phyloP scores from a whole-genome alignment of 495 filamentous ascomycete genomes.

The Lophium mytilinum region DNA sequence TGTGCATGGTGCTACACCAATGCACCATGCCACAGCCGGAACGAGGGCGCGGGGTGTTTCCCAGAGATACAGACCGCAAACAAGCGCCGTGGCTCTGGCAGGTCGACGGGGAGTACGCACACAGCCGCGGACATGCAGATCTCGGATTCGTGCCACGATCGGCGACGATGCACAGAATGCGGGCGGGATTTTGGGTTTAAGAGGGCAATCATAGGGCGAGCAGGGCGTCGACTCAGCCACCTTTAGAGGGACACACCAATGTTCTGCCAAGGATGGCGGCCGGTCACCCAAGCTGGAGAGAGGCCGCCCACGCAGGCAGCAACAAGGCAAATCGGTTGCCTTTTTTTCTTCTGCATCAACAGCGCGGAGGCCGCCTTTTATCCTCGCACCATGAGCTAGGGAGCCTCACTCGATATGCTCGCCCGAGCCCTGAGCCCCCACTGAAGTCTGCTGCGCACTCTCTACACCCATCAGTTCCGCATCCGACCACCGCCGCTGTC shows the following conservation, averaged over 20 bases:
- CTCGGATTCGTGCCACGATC: too few species aligned
- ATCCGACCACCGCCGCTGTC: too few species aligned
- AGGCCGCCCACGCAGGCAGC: background rate
- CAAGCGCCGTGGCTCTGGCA: too few species aligned
- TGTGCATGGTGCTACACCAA: too few species aligned
- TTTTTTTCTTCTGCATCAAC: background rate
- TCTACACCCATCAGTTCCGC: background rate
- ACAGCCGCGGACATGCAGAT: too few species aligned
- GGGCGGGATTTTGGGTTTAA: too few species aligned
- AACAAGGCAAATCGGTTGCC: conserved; percentile 1
- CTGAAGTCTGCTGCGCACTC: background rate
- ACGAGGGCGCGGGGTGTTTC: too few species aligned
- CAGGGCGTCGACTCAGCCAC: background rate
- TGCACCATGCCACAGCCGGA: too few species aligned
- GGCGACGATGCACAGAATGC: too few species aligned
- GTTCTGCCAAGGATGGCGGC: background rate
- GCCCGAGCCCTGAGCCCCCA: background rate
- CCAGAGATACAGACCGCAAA: too few species aligned
- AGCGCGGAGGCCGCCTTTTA: background rate
- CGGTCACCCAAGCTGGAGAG: background rate
- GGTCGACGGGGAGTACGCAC: too few species aligned
- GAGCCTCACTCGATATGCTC: conserved; percentile 15
- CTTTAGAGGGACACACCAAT: background rate
- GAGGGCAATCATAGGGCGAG: too few species aligned
- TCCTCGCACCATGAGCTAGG: conserved; percentile 13